phyloP scores from a whole-genome alignment of 495 filamentous ascomycete genomes.

The Daldinia grandis region DNA sequence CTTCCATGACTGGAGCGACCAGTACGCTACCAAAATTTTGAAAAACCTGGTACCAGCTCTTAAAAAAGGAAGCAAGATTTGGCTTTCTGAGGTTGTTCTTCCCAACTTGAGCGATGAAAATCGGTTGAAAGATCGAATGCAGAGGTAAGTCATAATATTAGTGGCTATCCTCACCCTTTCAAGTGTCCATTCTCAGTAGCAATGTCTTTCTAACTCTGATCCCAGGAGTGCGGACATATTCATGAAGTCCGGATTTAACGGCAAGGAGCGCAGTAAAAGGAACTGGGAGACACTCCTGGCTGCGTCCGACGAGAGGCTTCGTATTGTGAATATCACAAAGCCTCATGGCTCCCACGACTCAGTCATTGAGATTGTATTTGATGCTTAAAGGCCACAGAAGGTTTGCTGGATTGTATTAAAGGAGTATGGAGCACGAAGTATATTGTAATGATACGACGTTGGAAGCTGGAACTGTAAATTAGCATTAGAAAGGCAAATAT shows the following conservation, averaged over 20 bases:
- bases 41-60: slow-evolving; percentile 59
- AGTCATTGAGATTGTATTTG: slow-evolving; percentile 40
- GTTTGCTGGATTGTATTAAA: background rate
- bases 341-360: slow-evolving; percentile 37
- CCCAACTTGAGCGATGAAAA: slow-evolving; percentile 41
- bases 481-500: background rate
- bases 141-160: slow-evolving; percentile 22
- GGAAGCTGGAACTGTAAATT: background rate
- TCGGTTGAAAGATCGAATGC: slow-evolving; percentile 26
- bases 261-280: slow-evolving; percentile 37
- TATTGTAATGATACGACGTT: background rate
- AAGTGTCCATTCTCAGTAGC: background rate
- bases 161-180: background rate
- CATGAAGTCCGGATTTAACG: slow-evolving; percentile 42
- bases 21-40: slow-evolving; percentile 61
- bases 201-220: background rate
- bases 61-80: slow-evolving; percentile 54
- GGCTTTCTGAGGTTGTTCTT: slow-evolving; percentile 59
- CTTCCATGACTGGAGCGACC: slow-evolving; percentile 65
- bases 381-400: slow-evolving; percentile 6
- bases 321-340: slow-evolving; percentile 29
- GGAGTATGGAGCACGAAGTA: background rate
- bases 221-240: slow-evolving; percentile 31
- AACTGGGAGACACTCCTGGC: slow-evolving; percentile 40
- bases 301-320: slow-evolving; percentile 35